Evolutionary conservation across 2,329 filamentous ascomycete genomes (phyloP).

Genomic region (Fusarium kyushuense): DNA sequence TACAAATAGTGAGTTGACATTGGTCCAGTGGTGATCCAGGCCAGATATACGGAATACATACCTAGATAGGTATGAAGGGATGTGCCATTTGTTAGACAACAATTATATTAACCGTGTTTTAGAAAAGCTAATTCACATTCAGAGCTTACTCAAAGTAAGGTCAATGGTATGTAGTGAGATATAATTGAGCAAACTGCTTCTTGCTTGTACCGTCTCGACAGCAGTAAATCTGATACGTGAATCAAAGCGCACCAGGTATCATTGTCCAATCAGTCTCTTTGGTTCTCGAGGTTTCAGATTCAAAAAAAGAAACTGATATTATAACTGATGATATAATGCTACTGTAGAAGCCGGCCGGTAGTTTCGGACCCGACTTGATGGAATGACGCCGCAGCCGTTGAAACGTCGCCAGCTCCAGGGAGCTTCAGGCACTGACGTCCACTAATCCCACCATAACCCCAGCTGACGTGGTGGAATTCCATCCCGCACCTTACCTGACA

Average conservation of each 20-base stretch:
- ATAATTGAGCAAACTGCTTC: not conserved
- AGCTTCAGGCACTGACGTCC: slow-evolving; percentile 31
- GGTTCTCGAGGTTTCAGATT: not conserved
- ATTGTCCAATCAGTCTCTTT: not conserved
- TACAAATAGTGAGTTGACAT: not conserved
- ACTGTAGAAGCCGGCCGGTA: slow-evolving; percentile 24
- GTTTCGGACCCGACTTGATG: slow-evolving; percentile 24
- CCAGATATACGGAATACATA: not conserved
- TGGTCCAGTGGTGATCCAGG: not conserved
- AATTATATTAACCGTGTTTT: not conserved
- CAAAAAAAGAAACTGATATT: not conserved
- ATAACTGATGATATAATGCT: slow-evolving; percentile 3
- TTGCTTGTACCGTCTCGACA: not conserved
- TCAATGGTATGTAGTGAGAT: not conserved
- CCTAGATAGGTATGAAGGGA: not conserved
- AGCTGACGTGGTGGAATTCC: slow-evolving; percentile 47
- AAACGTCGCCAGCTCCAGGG: slow-evolving; percentile 36
- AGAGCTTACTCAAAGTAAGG: not conserved
- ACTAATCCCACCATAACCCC: slow-evolving; percentile 41
- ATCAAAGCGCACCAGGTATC: not conserved
- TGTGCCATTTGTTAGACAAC: not conserved
- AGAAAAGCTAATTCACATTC: not conserved
- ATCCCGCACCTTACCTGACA: slow-evolving; percentile 1
- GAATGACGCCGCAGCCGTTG: slow-evolving; percentile 27
- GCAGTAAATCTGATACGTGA: not conserved